A percentile compares a stretch with the other conserved stretches of the same genome.
These are phyloP conservation scores for Scheffersomyces segobiensis DNA, from an alignment of 1,139 yeast species.

Conservation along the genomic window DNA sequence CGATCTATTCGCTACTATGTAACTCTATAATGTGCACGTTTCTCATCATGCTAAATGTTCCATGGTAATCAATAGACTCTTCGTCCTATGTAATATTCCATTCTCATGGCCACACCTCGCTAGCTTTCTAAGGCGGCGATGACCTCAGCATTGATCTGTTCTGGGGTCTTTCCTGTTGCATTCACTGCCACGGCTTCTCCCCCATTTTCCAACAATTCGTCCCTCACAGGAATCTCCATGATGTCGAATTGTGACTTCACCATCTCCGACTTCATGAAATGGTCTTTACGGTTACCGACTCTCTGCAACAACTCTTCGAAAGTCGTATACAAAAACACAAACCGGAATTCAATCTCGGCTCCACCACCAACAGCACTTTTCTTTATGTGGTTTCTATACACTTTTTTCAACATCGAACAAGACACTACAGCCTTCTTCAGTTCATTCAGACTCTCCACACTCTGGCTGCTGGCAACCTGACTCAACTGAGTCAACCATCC, in stretches of 20 bases:
- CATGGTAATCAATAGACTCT: background rate
- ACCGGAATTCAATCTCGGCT: constrained; percentile 45
- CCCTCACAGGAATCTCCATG: constrained; percentile 65
- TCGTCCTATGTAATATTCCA: background rate
- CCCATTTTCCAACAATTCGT: constrained; percentile 37
- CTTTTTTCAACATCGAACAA: constrained; percentile 80
- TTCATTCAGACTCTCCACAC: constrained; percentile 27
- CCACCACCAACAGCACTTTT: constrained; percentile 23
- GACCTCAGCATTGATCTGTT: constrained; percentile 26
- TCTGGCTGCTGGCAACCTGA: constrained; percentile 32
- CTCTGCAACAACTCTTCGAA: constrained; percentile 61
- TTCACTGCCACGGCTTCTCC: constrained; percentile 41
- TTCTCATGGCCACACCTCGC: background rate
- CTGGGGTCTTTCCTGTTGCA: constrained; percentile 41
- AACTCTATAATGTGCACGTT: too few relatives aligned
- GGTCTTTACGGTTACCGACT: constrained; percentile 63
- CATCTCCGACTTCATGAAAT: constrained; percentile 87
- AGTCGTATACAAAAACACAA: constrained; percentile 67
- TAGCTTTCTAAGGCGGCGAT: constrained; percentile 2
- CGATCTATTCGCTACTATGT: too few relatives aligned
- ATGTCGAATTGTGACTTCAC: constrained; percentile 73
- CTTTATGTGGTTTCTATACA: constrained; percentile 63
- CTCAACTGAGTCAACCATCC: constrained; percentile 73
- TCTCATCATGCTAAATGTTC: background rate
- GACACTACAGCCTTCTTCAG: constrained; percentile 55